Percentiles rank a stretch among this genome's conserved stretches.
Evolutionary conservation across 2,329 filamentous ascomycete species (phyloP).

Genomic region (Geosmithia flava): DNA sequence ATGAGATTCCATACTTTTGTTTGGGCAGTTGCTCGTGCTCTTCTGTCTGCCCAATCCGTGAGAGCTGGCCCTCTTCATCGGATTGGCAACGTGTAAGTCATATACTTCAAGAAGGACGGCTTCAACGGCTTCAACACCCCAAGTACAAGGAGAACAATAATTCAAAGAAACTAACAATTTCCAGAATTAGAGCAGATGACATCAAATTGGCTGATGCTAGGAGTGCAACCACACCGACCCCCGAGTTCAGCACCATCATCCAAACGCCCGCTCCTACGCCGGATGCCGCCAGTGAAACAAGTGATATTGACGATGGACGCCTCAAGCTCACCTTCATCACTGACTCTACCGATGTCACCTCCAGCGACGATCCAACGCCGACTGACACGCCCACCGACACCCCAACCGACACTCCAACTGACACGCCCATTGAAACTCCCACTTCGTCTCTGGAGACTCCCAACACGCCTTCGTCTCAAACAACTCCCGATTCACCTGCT

Average conservation of each 20-base stretch:
- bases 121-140: background rate
- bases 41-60: slow-evolving; percentile 14
- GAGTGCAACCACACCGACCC: background rate
- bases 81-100: slow-evolving; percentile 16
- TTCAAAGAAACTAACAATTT: background rate
- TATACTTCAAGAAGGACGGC: no score
- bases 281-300: background rate
- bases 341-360: background rate
- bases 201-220: background rate
- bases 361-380: no score
- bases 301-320: background rate
- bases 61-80: slow-evolving; percentile 22
- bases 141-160: background rate
- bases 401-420: no score
- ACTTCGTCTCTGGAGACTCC: background rate
- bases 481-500: background rate
- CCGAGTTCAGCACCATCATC: background rate
- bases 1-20: slow-evolving; percentile 4
- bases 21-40: slow-evolving; percentile 11
- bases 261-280: background rate
- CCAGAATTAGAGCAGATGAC: background rate
- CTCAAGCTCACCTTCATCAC: background rate
- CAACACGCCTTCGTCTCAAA: background rate
- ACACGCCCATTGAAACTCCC: background rate
- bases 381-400: no score